Conservation (phyloP, 345 rosid genomes). For the Murraya koenigii region DNA sequence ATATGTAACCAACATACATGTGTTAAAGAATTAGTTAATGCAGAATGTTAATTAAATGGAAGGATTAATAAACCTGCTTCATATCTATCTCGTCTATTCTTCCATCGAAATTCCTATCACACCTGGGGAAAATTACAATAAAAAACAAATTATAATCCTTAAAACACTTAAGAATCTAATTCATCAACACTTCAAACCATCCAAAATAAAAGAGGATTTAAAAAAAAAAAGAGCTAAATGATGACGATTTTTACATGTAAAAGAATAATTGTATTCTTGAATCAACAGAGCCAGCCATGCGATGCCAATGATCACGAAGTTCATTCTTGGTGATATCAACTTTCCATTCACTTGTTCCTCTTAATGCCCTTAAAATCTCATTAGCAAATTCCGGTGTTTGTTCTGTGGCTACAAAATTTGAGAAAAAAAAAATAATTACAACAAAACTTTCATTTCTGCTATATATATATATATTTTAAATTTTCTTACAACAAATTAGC, state of each 20-base stretch:
- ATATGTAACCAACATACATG: neutral
- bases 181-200: neutral
- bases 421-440: too few relatives aligned
- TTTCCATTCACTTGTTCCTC: slow-evolving; percentile 31
- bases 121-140: slow-evolving; percentile 22
- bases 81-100: slow-evolving; percentile 30
- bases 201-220: too few relatives aligned
- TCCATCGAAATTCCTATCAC: slow-evolving; percentile 50
- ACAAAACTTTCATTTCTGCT: too few relatives aligned
- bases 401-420: slow-evolving; percentile 31
- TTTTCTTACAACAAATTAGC: too few relatives aligned
- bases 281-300: slow-evolving; percentile 33
- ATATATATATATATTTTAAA: too few relatives aligned
- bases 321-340: slow-evolving; percentile 33
- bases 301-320: slow-evolving; percentile 34
- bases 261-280: slow-evolving; percentile 43
- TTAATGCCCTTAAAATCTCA: slow-evolving; percentile 43
- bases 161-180: neutral
- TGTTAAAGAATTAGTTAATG: neutral
- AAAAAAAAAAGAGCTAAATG: too few relatives aligned
- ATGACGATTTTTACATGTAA: slow-evolving; percentile 36
- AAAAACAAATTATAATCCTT: neutral
- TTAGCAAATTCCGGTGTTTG: slow-evolving; percentile 37
- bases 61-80: slow-evolving; percentile 28
- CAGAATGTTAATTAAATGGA: neutral